Conservation (phyloP, 139 green algal genomes). For the Micractinium sp. region DNA sequence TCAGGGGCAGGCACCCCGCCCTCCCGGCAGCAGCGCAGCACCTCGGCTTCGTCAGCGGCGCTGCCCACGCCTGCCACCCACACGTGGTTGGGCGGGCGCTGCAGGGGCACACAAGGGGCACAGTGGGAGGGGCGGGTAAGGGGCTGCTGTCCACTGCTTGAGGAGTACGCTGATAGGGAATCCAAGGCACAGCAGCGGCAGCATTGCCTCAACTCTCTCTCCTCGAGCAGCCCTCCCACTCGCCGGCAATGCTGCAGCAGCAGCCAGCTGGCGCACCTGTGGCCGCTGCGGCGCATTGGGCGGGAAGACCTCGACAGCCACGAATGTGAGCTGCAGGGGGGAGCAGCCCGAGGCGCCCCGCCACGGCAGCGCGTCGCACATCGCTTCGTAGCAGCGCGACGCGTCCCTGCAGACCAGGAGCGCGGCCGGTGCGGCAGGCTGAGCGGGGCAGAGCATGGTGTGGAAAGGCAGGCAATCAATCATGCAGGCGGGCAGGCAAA, state of each 20-base stretch:
- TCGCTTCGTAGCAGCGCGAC: constrained; percentile 23
- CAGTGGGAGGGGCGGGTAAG: neutral
- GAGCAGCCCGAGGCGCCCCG: constrained; percentile 9
- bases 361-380: constrained; percentile 39
- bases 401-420: constrained; percentile 22
- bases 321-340: constrained; percentile 18
- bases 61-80: constrained; percentile 29
- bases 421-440: too few species aligned
- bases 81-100: constrained; percentile 30
- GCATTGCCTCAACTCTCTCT: neutral
- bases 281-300: neutral
- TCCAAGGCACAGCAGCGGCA: neutral
- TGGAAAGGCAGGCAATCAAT: too few species aligned
- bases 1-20: constrained; percentile 33
- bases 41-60: constrained; percentile 16
- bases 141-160: too few species aligned
- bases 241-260: too few species aligned
- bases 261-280: constrained; percentile 10
- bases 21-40: constrained; percentile 36
- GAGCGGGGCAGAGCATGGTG: too few species aligned
- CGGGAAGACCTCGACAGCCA: constrained; percentile 40
- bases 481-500: too few species aligned
- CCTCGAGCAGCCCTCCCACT: neutral
- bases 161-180: neutral
- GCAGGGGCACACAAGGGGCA: neutral